Evolutionary conservation across 805 yeast genomes (phyloP), one percentile per base, ranked within the genome.

Genomic region (Maudiozyma pseudohumilis): DNA sequence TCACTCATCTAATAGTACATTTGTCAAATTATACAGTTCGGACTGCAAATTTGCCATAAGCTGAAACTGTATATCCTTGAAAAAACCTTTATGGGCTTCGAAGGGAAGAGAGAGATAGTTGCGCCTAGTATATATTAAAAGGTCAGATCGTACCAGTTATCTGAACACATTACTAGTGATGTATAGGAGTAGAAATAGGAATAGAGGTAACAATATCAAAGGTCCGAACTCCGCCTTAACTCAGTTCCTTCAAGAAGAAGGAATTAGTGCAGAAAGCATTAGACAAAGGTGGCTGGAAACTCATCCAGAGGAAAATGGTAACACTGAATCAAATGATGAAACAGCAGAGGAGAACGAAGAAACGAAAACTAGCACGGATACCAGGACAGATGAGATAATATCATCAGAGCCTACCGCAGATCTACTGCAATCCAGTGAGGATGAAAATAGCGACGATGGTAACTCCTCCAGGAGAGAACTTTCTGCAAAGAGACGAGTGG

Each of bases 161-260:
- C n/a, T n/a, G n/a, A n/a, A n/a, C n/a, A n/a, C 21, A 16, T 18
- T 23, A 24, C 19, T 25, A 6, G 16, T 5, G 7, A 53, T 54
- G 54, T 54, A 54, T 34, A 48, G 61, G 37, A 48, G 52, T 34
- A 52, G 55, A 35, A 47, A 50, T 24, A 46, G 55, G 32, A 30
- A 32, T 6, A 42, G 41, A 32, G 35, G 41, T 15, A 44, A 34
- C n/a, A 48, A 44, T 10, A 63, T 67, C 40, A 59, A 64, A 42
- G 73, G 73, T 1, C 73, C 94, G 32, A 85, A 84, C 63, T 80
- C 94, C 47, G 96, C 96, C 0, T 65, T 88, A 47, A 88, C 96
- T 0, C 92, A 83, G 59, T 88, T 88, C 52, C 68, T 88, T 42
- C 68, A 87, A 35, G 85, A 81, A 40, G 94, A 87, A 59, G 96